A percentile compares a stretch with the other conserved stretches of the same genome.
Evolutionary conservation across 352 stramenopile genomes (phyloP).

Genomic region (Phytophthora nicotianae): DNA sequence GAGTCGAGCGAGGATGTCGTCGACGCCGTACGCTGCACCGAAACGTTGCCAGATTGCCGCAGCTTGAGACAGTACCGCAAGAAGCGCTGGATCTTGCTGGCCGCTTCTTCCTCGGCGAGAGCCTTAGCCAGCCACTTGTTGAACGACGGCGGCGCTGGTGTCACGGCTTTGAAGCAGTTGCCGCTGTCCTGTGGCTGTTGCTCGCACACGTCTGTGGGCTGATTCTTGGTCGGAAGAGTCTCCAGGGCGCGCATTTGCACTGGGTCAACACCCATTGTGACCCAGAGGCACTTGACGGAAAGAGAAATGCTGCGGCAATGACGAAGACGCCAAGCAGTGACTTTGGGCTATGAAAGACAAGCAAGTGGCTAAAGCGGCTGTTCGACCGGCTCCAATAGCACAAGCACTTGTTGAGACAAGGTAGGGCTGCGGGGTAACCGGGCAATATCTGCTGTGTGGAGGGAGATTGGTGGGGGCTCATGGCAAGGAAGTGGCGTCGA

Average conservation of each 20-base stretch:
- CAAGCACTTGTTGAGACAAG: constrained; percentile 33
- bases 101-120: constrained; percentile 36
- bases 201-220: constrained; percentile 11
- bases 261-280: constrained; percentile 34
- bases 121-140: constrained; percentile 41
- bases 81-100: constrained; percentile 45
- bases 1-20: constrained; percentile 35
- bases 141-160: constrained; percentile 32
- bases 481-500: neutral
- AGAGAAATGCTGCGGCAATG: neutral
- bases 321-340: neutral
- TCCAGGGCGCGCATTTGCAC: constrained; percentile 22
- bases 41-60: constrained; percentile 19
- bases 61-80: constrained; percentile 37
- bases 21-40: constrained; percentile 32
- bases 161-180: constrained; percentile 18
- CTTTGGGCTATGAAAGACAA: constrained; percentile 23
- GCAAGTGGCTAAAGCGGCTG: constrained; percentile 9
- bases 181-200: constrained; percentile 24
- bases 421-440: constrained; percentile 30
- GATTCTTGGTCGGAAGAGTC: constrained; percentile 6
- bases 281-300: neutral
- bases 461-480: neutral
- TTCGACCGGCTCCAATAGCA: constrained; percentile 22
- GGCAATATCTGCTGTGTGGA: constrained; percentile 16